Percentiles rank a stretch among this genome's conserved stretches.
phyloP scores from a whole-genome alignment of 2,329 filamentous ascomycete species.

The Lojkania enalia region DNA sequence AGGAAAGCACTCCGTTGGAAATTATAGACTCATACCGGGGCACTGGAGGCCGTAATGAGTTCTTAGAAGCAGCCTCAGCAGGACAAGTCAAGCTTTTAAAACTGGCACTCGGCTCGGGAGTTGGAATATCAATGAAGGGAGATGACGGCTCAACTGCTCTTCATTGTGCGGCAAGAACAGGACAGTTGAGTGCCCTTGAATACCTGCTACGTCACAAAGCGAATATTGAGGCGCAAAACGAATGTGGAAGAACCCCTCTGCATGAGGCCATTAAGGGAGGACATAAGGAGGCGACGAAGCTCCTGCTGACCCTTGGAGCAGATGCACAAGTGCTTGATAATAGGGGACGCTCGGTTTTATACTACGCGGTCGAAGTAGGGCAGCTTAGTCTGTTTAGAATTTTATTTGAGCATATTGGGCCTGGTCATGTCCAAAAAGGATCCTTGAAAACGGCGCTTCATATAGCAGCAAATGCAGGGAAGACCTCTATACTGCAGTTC shows the following conservation, averaged over 20 bases:
- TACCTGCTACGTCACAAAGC: constrained; percentile 8
- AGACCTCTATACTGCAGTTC: too few species aligned
- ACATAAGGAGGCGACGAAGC: not conserved
- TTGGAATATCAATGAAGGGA: constrained; percentile 3
- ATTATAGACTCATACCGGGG: not conserved
- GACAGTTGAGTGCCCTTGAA: not conserved
- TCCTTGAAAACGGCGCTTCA: too few species aligned
- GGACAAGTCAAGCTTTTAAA: constrained; percentile 10
- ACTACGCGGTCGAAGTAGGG: too few species aligned
- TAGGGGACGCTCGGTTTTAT: too few species aligned
- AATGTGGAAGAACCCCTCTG: constrained; percentile 5
- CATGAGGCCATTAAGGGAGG: constrained; percentile 11
- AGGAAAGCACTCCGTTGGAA: not conserved
- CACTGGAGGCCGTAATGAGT: not conserved
- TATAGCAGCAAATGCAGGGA: too few species aligned
- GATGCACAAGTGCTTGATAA: too few species aligned
- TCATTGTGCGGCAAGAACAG: constrained; percentile 21
- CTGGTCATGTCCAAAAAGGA: too few species aligned
- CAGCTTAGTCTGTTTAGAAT: too few species aligned
- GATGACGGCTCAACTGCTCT: constrained; percentile 17
- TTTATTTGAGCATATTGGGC: too few species aligned
- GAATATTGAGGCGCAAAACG: constrained; percentile 1
- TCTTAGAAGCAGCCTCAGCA: constrained; percentile 9
- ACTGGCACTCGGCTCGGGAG: not conserved
- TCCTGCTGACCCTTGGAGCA: not conserved